phyloP scores from a whole-genome alignment of 208 protist species.

The Phytomonas sp. region DNA sequence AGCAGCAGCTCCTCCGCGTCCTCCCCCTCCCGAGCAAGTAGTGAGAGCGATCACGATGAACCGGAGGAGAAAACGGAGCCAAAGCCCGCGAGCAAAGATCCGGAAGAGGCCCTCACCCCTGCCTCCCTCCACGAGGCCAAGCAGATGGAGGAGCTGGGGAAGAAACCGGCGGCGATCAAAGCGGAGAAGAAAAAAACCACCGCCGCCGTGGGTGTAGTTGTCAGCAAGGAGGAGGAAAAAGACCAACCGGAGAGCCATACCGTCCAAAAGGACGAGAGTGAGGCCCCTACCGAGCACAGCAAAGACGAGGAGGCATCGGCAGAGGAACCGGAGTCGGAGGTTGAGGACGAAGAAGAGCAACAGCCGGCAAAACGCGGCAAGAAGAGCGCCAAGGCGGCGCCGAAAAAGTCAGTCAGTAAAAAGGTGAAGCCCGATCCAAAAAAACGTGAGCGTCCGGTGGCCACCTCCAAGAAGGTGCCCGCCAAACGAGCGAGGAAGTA shows the following conservation, averaged over 20 bases:
- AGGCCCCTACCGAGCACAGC: slow-evolving; percentile 11
- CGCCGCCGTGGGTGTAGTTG: slow-evolving; percentile 6
- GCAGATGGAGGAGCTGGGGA: slow-evolving; percentile 1
- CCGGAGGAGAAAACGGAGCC: neutral
- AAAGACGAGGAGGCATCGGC: slow-evolving; percentile 14
- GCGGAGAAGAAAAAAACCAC: slow-evolving; percentile 1
- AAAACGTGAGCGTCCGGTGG: slow-evolving; percentile 16
- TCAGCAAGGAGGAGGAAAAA: slow-evolving; percentile 3
- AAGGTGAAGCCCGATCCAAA: slow-evolving; percentile 19
- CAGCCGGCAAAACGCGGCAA: too few relatives aligned
- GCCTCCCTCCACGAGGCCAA: slow-evolving; percentile 6
- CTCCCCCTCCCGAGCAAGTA: slow-evolving; percentile 6
- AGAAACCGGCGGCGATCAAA: slow-evolving; percentile 7
- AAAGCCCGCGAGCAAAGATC: too few relatives aligned
- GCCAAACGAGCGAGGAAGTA: slow-evolving; percentile 52
- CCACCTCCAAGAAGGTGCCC: slow-evolving; percentile 14
- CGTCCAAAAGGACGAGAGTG: slow-evolving; percentile 10
- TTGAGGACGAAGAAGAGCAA: slow-evolving; percentile 11
- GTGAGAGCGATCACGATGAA: slow-evolving; percentile 6
- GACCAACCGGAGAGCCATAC: slow-evolving; percentile 14
- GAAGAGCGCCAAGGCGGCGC: too few relatives aligned
- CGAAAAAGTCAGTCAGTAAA: slow-evolving; percentile 3
- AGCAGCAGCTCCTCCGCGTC: slow-evolving; percentile 18
- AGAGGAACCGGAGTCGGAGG: slow-evolving; percentile 16
- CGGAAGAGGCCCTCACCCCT: neutral